These are phyloP conservation scores for Ophiocordyceps camponoti-saundersi DNA, from an alignment of 2,329 filamentous ascomycete genomes.

Conservation along the genomic window DNA sequence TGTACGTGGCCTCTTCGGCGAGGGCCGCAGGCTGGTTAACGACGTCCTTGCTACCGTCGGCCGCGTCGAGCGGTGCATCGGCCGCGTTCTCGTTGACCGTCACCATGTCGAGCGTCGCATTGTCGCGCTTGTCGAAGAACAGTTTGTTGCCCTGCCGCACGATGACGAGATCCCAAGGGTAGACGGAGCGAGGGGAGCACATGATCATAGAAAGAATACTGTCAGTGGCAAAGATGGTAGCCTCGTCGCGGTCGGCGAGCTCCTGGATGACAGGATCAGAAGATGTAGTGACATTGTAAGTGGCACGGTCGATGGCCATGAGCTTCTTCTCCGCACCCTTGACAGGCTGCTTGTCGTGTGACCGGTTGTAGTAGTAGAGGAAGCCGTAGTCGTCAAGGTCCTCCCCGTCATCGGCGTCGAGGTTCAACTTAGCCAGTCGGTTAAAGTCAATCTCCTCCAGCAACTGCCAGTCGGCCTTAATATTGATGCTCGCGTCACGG, in stretches of 20 bases:
- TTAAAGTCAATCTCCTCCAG: slow-evolving; percentile 98
- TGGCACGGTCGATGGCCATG: slow-evolving; percentile 76
- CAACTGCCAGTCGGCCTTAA: slow-evolving; percentile 89
- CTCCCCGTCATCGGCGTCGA: slow-evolving; percentile 88
- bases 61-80: slow-evolving; percentile 80
- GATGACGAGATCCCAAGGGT: slow-evolving; percentile 97
- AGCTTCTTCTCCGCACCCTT: slow-evolving; percentile 81
- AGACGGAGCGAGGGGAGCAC: slow-evolving; percentile 91
- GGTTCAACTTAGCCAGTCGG: slow-evolving; percentile 84
- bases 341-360: slow-evolving; percentile 84
- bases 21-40: slow-evolving; percentile 90
- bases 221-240: slow-evolving; percentile 91
- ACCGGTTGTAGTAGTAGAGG: slow-evolving; percentile 95
- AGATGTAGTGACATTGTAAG: slow-evolving; percentile 95
- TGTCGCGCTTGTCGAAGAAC: slow-evolving; percentile 97
- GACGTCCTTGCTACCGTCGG: slow-evolving; percentile 81
- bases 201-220: slow-evolving; percentile 98
- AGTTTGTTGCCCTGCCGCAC: slow-evolving; percentile 87
- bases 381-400: slow-evolving; percentile 93
- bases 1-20: slow-evolving; percentile 94
- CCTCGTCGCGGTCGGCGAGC: slow-evolving; percentile 87
- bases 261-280: slow-evolving; percentile 95
- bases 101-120: slow-evolving; percentile 87
- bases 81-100: slow-evolving; percentile 98
- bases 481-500: slow-evolving; percentile 88